Evolutionary conservation across 2,329 filamentous ascomycete species (phyloP).

Genomic region (Clonostachys chloroleuca): DNA sequence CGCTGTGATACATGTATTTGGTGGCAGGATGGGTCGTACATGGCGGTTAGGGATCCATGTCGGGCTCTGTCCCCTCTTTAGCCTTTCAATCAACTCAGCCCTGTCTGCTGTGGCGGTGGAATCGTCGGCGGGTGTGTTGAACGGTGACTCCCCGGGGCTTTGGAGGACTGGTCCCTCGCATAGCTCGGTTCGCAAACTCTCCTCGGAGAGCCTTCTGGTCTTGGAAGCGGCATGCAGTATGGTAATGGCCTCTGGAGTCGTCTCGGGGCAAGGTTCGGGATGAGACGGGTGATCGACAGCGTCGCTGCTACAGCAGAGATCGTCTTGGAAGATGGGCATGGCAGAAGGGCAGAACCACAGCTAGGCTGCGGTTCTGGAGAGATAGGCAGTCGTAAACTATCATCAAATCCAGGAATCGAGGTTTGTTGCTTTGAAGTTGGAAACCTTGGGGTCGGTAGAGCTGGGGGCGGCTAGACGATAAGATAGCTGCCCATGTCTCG

Average conservation of each 20-base stretch:
- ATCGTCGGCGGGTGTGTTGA: constrained; percentile 8
- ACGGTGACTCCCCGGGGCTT: constrained; percentile 21
- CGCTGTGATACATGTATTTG: too few species aligned
- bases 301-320: constrained; percentile 20
- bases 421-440: too few species aligned
- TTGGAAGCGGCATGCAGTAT: constrained; percentile 5
- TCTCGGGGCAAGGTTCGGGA: too few species aligned
- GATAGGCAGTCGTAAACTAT: not conserved
- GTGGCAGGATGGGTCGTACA: constrained; percentile 33
- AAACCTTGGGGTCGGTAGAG: too few species aligned
- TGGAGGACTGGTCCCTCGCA: constrained; percentile 53
- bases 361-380: constrained; percentile 6
- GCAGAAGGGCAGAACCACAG: constrained; percentile 14
- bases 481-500: too few species aligned
- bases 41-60: constrained; percentile 66
- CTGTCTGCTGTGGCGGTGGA: constrained; percentile 50
- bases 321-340: constrained; percentile 58
- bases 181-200: constrained; percentile 56
- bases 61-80: constrained; percentile 76
- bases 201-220: constrained; percentile 43
- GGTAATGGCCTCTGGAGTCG: too few species aligned
- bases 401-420: not conserved
- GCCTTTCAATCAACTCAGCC: constrained; percentile 74
- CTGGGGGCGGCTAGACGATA: too few species aligned
- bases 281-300: too few species aligned